Evolutionary conservation across 1,139 yeast genomes (phyloP), one percentile per base, ranked within the genome.

Genomic region (Zygotorulaspora mrakii): DNA sequence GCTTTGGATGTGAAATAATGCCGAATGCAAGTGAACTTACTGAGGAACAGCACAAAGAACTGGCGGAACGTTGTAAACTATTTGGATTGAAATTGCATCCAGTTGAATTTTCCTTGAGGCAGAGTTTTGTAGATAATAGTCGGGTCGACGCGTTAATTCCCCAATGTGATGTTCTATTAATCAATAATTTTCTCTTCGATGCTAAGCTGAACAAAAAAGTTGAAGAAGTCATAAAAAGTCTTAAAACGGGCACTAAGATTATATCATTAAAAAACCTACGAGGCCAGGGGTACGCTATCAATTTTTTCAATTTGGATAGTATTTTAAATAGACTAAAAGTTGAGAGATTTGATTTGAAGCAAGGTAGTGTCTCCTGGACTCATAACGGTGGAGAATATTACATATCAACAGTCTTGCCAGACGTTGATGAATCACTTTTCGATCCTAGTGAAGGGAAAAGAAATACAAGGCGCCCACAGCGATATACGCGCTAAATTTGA

Each of bases 1-100:
- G 94, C 61, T 87, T 86, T 55, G 97, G 97, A 0, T 85, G 94
- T 62, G 97, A 89, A 58, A 72, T 89, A 32, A 88, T 87, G 95
- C 73, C 74, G 21, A 82, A 82, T 51, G 95, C 96, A 0, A 82
- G 91, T 3, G 67, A 69, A 7, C 66, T 88, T 34, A 84, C 94
- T 0, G 70, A 67, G 30, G 49, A 68, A 25, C 96, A 89, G 59
- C 65, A 69, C 18, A 53, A 53, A 3, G 86, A 84, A 48, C 70
- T 87, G 38, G 62, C 65, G 36, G 72, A 72, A 33, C 74, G 95
- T 43, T 69, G 81, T 40, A 66, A 68, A 26, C 62, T 78, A 3
- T 78, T 79, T 58, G 96, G 96, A 0, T 50, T 89, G 12, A 69
- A 67, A 12, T 67, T 74, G 5, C 79, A 86, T 4, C 61, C 69